A percentile compares a stretch with the other conserved stretches of the same genome.
Evolutionary conservation across 2,329 filamentous ascomycete species (phyloP).

Genomic region (Venturia nashicola): DNA sequence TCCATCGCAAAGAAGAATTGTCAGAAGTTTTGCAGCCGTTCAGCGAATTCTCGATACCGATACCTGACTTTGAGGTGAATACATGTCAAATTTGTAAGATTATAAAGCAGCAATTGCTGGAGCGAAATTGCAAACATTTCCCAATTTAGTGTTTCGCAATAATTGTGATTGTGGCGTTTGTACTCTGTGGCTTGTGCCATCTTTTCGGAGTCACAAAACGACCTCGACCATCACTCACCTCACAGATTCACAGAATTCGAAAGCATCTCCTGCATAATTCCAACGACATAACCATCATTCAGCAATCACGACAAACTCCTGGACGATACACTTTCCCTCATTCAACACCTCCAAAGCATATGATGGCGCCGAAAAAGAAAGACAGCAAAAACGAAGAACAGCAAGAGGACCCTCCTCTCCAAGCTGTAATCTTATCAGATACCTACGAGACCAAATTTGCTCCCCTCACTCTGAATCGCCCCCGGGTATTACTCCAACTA

Average conservation of each 20-base stretch:
- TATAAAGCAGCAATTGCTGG: no score
- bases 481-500: constrained; percentile 77
- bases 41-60: no score
- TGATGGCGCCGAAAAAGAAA: constrained; percentile 1
- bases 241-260: no score
- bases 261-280: neutral
- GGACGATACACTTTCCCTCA: neutral
- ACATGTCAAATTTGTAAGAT: no score
- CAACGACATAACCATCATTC: neutral
- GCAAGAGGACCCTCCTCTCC: constrained; percentile 20
- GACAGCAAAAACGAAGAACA: constrained; percentile 23
- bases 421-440: constrained; percentile 59
- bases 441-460: constrained; percentile 86
- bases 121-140: no score
- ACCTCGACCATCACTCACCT: no score
- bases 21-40: no score
- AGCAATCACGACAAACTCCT: neutral
- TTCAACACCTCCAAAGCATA: neutral
- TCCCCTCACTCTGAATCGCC: constrained; percentile 58
- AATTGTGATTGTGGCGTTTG: neutral
- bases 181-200: neutral
- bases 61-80: no score
- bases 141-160: no score
- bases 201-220: neutral
- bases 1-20: no score